Base-by-base conservation (phyloP, 371 early-diverging fungal genomes). In the Mortierella sp. region DNA sequence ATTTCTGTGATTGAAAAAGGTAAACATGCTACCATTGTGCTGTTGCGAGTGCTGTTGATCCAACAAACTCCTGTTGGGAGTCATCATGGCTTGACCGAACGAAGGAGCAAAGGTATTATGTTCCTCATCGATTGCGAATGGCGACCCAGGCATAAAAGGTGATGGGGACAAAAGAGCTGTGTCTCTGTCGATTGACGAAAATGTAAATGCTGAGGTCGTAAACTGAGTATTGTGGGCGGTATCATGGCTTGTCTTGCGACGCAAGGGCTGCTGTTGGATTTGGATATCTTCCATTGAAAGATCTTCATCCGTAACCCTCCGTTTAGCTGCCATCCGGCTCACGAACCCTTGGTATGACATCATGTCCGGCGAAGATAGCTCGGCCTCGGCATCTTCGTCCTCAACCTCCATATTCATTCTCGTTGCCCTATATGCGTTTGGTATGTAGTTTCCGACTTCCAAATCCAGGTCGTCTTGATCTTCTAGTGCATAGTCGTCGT, bases 131-230 rank as follows among this genome's bases (percentile, higher is more conserved):
- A 65, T 75, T 16, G 81, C 81, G n/a, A 72, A 75, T 0, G 81
- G 75, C 3, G 81, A 81, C 26, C 76, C 81, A 40, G 76, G 75
- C 73, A 81, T 75, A 55, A 81, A 81, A 14, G 81, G 81, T n/a
- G 81, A 75, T 0, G 75, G 71, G 1, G 67, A 63, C 37, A 62
- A 49, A 10, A 72, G 58, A 1, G 72, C n/a, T 9, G 61, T 24
- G 32, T 60, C 70, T 28, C 37, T 47, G 5, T 52, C n/a, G 11
- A 49, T 43, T 22, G 60, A 11, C 20, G 62, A 18, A 43, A 35
- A 62, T 12, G 62, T 3, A 24, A 62, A 52, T 3, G 62, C 3
- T 5, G 70, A 40, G 40, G 49, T 24, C 6, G 40, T 20, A 45
- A 45, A 32, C 37, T 37, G 22, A 20, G 49, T 18, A 30, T 20